phyloP scores from a whole-genome alignment of 495 filamentous ascomycete genomes.

The Glonium stellatum region DNA sequence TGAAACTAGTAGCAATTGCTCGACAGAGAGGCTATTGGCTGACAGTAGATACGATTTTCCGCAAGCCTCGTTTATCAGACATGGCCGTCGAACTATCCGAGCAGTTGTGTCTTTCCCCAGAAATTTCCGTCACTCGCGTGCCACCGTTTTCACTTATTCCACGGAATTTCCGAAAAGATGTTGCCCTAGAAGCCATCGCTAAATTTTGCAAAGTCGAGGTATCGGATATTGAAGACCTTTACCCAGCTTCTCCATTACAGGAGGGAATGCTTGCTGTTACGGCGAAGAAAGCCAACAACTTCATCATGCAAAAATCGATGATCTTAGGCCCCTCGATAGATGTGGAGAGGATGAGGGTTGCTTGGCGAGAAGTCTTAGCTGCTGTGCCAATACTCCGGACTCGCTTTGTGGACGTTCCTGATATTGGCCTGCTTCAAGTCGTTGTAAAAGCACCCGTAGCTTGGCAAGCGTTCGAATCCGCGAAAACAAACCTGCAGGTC shows the following conservation, averaged over 20 bases:
- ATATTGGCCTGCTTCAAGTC: slow-evolving; percentile 23
- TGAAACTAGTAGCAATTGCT: slow-evolving; percentile 20
- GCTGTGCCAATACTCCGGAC: slow-evolving; percentile 39
- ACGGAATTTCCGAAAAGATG: neutral
- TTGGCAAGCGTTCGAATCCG: slow-evolving; percentile 9
- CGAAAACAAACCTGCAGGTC: neutral
- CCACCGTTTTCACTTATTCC: neutral
- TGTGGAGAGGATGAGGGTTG: slow-evolving; percentile 38
- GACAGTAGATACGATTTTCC: slow-evolving; percentile 44
- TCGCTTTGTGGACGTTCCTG: slow-evolving; percentile 33
- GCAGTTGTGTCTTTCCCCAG: neutral
- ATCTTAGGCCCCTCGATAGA: slow-evolving; percentile 40
- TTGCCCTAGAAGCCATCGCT: neutral
- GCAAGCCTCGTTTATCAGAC: slow-evolving; percentile 38
- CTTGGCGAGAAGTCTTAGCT: slow-evolving; percentile 41
- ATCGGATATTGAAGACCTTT: neutral
- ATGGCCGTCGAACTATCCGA: slow-evolving; percentile 33
- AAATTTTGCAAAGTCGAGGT: neutral
- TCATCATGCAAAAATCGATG: slow-evolving; percentile 26
- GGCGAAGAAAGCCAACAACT: neutral
- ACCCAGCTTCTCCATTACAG: neutral
- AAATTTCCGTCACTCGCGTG: too few relatives aligned
- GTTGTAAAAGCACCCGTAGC: slow-evolving; percentile 22
- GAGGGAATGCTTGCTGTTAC: neutral
- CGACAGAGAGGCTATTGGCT: neutral